Evolutionary conservation across 2,329 filamentous ascomycete species (phyloP), one percentile per base, ranked within the genome.

Genomic region (Claviceps sp.): DNA sequence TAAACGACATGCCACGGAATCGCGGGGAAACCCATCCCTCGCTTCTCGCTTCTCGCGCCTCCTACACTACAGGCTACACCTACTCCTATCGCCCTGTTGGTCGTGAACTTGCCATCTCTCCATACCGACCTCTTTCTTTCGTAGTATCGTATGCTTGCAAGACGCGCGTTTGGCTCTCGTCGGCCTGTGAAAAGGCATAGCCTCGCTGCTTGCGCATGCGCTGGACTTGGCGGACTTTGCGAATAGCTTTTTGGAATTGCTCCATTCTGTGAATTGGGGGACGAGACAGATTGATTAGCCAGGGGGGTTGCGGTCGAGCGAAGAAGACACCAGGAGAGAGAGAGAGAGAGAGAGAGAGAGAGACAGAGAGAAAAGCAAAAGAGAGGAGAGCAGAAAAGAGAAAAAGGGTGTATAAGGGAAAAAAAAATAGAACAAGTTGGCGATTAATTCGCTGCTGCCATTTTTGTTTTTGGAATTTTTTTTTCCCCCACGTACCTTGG

Each of bases 121-220:
- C 93, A 71, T 95, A 97, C 57, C 87, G 76, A 47, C 93, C 93
- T 73, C 93, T 80, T 65, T 88, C 82, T 67, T 86, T 84, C 56
- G 93, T 98, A 50, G 93, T 98, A 71, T 98, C 93, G 71, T 98
- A 98, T 55, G 93, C 93, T 71, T 96, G 91, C 64, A 98, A 76
- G 56, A 98, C 87, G 60, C 91, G 80, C 59, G 91, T 95, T 71
- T 97, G 93, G 61, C 85, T 88, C 69, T 98, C 93, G 66, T 98
- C 93, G 53, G 91, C 94, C 70, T 96, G 90, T 60, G 88, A 95
- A 70, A 98, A 98, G 55, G 93, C 93, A 65, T 98, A 98, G 37
- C 93, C 93, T 63, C 93, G 86, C 72, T 98, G 93, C 72, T 98
- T 98, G 66, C 93, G 88, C 93, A 97, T 98, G 57, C 93, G 86